Conservation (phyloP, 176 grass and related monocot genomes). For the Rhynchospora breviuscula region DNA sequence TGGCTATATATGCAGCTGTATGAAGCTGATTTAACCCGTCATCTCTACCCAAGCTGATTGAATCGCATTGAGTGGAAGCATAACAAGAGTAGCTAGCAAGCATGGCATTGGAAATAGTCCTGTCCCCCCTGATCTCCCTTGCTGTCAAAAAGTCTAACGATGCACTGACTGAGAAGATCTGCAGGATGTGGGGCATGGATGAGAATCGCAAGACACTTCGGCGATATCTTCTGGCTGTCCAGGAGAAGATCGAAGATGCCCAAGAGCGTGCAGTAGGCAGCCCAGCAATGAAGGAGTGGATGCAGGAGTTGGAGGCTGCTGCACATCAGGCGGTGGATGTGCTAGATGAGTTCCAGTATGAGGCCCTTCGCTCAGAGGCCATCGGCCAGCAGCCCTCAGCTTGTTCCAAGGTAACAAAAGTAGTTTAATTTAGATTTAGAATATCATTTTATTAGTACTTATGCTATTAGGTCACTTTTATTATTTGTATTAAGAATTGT, state of each 20-base stretch:
- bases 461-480: no score
- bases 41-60: no score
- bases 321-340: conserved; percentile 30
- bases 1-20: no score
- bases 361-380: neutral
- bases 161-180: neutral
- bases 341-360: conserved; percentile 23
- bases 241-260: neutral
- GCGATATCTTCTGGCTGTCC: neutral
- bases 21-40: no score
- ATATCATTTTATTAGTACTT: neutral
- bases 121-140: neutral
- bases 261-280: neutral
- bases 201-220: neutral
- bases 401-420: neutral
- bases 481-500: no score
- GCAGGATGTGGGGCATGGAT: neutral
- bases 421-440: neutral
- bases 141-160: neutral
- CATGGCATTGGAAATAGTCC: neutral
- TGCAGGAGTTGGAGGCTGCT: neutral
- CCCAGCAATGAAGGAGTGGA: neutral
- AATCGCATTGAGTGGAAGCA: no score
- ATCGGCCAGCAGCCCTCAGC: neutral
- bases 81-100: no score